Conservation (phyloP, 2,329 filamentous ascomycete genomes). For the Lasiodiplodia sp. region DNA sequence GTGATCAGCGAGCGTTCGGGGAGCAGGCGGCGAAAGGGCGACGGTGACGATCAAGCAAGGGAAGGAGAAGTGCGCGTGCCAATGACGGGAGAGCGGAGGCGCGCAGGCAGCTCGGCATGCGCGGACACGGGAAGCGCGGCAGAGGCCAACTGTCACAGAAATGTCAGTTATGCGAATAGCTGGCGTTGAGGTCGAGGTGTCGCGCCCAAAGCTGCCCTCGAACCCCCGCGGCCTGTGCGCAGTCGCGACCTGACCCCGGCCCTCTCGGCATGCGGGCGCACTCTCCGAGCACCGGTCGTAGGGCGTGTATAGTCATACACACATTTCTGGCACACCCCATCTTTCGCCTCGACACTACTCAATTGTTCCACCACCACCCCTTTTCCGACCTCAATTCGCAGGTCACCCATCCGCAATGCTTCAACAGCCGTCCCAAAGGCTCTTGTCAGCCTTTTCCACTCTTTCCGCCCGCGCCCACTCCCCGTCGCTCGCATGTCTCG, state of each 20-base stretch:
- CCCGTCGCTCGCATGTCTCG: constrained; percentile 38
- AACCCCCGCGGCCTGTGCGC: constrained; percentile 10
- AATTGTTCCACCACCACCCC: constrained; percentile 20
- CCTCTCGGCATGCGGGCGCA: constrained; percentile 12
- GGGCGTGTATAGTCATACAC: constrained; percentile 19
- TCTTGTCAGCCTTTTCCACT: constrained; percentile 57
- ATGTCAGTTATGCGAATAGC: neutral
- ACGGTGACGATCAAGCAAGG: constrained; percentile 26
- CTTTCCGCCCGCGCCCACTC: constrained; percentile 29
- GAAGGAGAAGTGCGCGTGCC: constrained; percentile 27
- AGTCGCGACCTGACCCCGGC: neutral
- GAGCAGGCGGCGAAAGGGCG: constrained; percentile 18
- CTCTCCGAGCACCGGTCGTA: constrained; percentile 17
- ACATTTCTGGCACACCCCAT: constrained; percentile 23
- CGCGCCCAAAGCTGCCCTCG: constrained; percentile 16
- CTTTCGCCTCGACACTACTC: constrained; percentile 17
- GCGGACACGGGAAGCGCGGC: constrained; percentile 9
- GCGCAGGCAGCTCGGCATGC: constrained; percentile 14
- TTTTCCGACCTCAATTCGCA: constrained; percentile 12
- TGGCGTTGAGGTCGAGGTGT: constrained; percentile 14
- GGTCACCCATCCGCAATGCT: constrained; percentile 42
- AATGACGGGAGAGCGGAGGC: neutral
- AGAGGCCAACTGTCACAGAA: constrained; percentile 3
- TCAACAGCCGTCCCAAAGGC: constrained; percentile 51
- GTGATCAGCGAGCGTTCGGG: constrained; percentile 38